Evolutionary conservation across 306 rosid genomes (phyloP).

Genomic region (Dryas alaskensis): DNA sequence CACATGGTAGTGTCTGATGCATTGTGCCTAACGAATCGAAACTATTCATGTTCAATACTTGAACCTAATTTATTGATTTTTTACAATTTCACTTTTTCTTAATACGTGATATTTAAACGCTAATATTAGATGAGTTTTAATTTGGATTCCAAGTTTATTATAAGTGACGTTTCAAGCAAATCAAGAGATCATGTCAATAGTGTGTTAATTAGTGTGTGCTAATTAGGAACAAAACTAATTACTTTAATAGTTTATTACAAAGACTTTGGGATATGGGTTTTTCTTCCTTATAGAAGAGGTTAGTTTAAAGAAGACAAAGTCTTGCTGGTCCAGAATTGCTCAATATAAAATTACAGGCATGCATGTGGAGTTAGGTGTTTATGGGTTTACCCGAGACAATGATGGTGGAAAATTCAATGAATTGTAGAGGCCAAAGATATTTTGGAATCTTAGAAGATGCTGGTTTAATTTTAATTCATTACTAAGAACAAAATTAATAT

Average conservation of each 20-base stretch:
- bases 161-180: neutral
- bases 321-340: no score
- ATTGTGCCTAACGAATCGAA: no score
- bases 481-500: neutral
- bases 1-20: no score
- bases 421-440: neutral
- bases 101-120: no score
- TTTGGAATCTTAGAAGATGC: neutral
- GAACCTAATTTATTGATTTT: no score
- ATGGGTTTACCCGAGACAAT: neutral
- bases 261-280: neutral
- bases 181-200: neutral
- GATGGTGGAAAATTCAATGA: neutral
- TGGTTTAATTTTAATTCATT: neutral
- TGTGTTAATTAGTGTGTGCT: neutral
- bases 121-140: neutral
- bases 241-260: neutral
- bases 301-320: neutral
- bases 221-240: neutral
- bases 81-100: no score
- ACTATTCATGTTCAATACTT: no score
- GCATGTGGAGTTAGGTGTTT: slow-evolving; percentile 7
- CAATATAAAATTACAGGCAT: neutral
- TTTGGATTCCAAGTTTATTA: neutral
- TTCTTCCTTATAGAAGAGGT: no score